Evolutionary conservation across 768 basidiomycete genomes (phyloP), one percentile per base, ranked within the genome.

Genomic region (Agaricus blazei): DNA sequence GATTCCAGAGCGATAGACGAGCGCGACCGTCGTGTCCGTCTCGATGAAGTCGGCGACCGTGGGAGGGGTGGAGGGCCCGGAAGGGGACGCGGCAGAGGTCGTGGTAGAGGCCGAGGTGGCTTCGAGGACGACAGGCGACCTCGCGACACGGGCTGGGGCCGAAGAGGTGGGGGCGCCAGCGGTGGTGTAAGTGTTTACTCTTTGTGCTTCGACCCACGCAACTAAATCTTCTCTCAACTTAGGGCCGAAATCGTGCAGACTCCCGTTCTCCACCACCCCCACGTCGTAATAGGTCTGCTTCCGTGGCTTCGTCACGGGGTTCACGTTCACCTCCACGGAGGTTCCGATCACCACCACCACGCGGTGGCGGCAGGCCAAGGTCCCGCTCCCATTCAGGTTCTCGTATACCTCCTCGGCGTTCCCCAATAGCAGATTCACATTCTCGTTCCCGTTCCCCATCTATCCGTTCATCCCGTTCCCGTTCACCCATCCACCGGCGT

Each of bases 81-180:
- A 1, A 63, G 83, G n/a, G 84, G 84, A 0, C 69, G 86, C 11
- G 79, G 82, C 3, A 70, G 81, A 28, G 87, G 85, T 58, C 71
- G 75, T 40, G 85, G 86, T 9, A 78, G 85, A 72, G 69, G 70
- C 9, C 71, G 84, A 50, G 71, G 75, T 8, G 73, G 78, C 3
- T 76, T 70, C 31, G 80, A 79, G 24, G 77, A 74, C 44, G 73
- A 71, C 45, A 75, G 67, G 26, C 60, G 65, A 51, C 60, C 63
- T 3, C 72, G 80, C 9, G 88, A 87, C 66, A 68, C 69, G n/a
- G 87, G 87, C 1, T 88, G 88, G 87, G 84, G 88, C 51, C 72
- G 67, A 9, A 74, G 88, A 62, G 85, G 85, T 24, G 81, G 86
- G 50, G 84, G 80, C 31, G 65, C 64, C 40, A 66, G 70, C 42